A percentile compares a stretch with the other conserved stretches of the same genome.
phyloP scores from a whole-genome alignment of 306 rosid genomes.

The Pyrus communis region DNA sequence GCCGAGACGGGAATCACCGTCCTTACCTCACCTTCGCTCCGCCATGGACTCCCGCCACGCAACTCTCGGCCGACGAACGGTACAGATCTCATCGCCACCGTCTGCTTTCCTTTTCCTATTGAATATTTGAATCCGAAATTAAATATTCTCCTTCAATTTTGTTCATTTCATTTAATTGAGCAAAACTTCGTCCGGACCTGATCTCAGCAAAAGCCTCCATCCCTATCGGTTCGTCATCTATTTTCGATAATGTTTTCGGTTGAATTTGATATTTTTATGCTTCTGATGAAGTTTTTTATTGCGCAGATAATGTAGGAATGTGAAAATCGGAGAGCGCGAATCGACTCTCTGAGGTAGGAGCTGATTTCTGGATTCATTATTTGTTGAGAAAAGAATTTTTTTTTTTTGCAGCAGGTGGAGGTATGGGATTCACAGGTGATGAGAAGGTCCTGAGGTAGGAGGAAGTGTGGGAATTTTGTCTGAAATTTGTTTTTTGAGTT shows the following conservation, averaged over 20 bases:
- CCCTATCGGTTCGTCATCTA: slow-evolving; percentile 40
- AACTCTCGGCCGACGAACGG: slow-evolving; percentile 81
- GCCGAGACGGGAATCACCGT: neutral
- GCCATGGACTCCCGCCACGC: slow-evolving; percentile 83
- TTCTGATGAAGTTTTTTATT: neutral
- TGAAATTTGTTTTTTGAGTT: neutral
- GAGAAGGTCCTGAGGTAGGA: too few relatives aligned
- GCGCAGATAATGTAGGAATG: slow-evolving; percentile 41
- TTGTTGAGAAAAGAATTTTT: neutral
- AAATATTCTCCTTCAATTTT: neutral
- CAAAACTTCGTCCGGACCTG: slow-evolving; percentile 79
- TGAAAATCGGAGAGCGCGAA: slow-evolving; percentile 64
- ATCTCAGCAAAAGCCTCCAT: slow-evolving; percentile 44
- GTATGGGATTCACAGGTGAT: too few relatives aligned
- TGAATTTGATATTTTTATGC: neutral
- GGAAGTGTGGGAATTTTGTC: too few relatives aligned
- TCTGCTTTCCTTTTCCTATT: neutral
- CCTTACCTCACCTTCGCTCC: neutral
- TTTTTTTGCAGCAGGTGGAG: too few relatives aligned
- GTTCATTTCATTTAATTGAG: slow-evolving; percentile 22
- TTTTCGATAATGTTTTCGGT: neutral
- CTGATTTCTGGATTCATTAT: neutral
- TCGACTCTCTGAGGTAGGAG: slow-evolving; percentile 62
- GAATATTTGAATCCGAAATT: neutral
- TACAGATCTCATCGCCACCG: slow-evolving; percentile 1